Evolutionary conservation across 1,139 yeast genomes (phyloP).

Genomic region (Sporopachydermia cereana): DNA sequence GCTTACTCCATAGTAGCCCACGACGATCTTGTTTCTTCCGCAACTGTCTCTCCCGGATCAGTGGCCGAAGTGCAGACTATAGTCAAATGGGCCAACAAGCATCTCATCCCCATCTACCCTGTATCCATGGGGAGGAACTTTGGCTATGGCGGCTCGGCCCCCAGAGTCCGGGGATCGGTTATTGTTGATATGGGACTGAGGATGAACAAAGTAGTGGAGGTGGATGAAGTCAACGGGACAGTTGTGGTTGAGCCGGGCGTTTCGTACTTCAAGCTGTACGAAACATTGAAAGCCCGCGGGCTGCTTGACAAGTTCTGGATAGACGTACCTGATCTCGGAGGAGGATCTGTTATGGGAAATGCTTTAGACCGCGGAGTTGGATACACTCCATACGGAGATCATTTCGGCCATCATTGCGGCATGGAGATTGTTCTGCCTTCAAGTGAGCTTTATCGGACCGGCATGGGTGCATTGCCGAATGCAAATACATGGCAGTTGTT

Average conservation of each 20-base stretch:
- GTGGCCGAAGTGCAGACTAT: neutral
- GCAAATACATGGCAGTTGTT: neutral
- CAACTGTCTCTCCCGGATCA: neutral
- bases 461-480: constrained; percentile 5
- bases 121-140: constrained; percentile 1
- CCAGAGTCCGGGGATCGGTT: constrained; percentile 1
- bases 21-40: constrained; percentile 4
- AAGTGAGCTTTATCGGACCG: neutral
- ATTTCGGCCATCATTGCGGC: constrained; percentile 5
- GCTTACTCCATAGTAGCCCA: constrained; percentile 3
- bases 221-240: neutral
- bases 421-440: constrained; percentile 1
- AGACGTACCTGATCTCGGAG: constrained; percentile 4
- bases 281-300: neutral
- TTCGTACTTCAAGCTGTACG: constrained; percentile 2
- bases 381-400: constrained; percentile 4
- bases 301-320: constrained; percentile 1
- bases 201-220: neutral
- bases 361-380: neutral
- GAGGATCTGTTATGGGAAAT: constrained; percentile 1
- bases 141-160: constrained; percentile 3
- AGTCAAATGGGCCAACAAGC: neutral
- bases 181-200: neutral
- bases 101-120: neutral
- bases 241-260: constrained; percentile 2